Conservation (phyloP, 75 land plant genomes). For the Pinus albicaulis region DNA sequence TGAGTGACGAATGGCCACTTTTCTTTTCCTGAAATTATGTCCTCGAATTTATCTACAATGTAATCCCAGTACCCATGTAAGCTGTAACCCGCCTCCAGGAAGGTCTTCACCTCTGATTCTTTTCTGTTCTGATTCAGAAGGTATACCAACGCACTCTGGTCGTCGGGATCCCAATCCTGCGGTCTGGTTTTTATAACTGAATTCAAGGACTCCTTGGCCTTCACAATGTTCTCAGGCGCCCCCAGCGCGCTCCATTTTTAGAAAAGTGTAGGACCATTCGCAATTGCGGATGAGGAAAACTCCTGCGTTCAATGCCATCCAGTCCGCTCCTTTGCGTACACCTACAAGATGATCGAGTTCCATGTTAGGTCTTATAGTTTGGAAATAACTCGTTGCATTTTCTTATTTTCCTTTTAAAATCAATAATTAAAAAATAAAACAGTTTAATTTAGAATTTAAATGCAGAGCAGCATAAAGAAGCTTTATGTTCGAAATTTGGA, state of each 20-base stretch:
- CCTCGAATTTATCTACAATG: constrained; percentile 22
- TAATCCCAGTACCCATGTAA: constrained; percentile 20
- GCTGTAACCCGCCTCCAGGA: constrained; percentile 16
- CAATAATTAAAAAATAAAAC: no score
- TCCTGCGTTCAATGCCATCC: constrained; percentile 30
- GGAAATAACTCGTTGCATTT: no score
- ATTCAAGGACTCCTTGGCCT: constrained; percentile 3
- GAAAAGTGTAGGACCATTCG: constrained; percentile 21
- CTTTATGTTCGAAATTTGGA: no score
- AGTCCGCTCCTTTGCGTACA: constrained; percentile 19
- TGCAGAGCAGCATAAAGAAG: no score
- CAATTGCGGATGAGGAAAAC: constrained; percentile 26
- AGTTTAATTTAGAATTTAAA: no score
- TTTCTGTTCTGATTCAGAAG: constrained; percentile 2
- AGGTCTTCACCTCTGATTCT: background rate
- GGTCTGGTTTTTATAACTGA: constrained; percentile 12
- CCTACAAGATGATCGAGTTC: background rate
- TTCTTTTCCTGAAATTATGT: constrained; percentile 17
- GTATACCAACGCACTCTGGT: constrained; percentile 22
- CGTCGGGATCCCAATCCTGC: constrained; percentile 18
- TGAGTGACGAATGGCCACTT: constrained; percentile 36
- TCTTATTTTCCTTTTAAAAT: no score
- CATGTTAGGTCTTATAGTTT: no score
- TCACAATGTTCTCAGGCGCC: background rate
- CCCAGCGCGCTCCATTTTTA: constrained; percentile 17